Evolutionary conservation across 2,329 filamentous ascomycete genomes (phyloP).

Genomic region (Didymella glomerata): DNA sequence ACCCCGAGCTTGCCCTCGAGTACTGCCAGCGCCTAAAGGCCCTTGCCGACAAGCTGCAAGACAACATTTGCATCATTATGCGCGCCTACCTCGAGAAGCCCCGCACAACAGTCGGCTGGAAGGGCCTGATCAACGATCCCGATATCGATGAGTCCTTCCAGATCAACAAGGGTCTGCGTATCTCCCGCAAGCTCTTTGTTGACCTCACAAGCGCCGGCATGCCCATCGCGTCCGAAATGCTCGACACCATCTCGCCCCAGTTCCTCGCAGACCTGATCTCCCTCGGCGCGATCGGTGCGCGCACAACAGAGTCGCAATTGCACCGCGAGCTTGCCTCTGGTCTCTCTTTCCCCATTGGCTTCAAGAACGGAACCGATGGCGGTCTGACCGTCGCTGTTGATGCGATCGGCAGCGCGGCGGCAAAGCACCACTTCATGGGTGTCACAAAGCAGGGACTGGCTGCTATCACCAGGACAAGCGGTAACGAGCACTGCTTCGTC

Average conservation of each 20-base stretch:
- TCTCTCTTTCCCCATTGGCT: constrained; percentile 95
- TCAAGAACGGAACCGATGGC: constrained; percentile 99
- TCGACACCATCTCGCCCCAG: constrained; percentile 98
- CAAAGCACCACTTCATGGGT: constrained; percentile 97
- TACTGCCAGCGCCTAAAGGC: constrained; percentile 83
- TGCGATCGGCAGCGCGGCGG: constrained; percentile 81
- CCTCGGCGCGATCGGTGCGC: constrained; percentile 91
- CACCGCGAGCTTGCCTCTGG: constrained; percentile 96
- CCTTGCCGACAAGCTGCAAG: constrained; percentile 79
- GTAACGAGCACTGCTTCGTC: constrained; percentile 97
- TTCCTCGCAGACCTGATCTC: constrained; percentile 97
- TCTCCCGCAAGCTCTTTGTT: constrained; percentile 91
- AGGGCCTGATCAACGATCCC: constrained; percentile 98
- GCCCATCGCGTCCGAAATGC: constrained; percentile 97
- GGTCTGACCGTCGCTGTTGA: constrained; percentile 91
- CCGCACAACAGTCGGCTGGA: constrained; percentile 97
- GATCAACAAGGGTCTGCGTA: constrained; percentile 97
- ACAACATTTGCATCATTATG: constrained; percentile 93
- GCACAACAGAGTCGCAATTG: constrained; percentile 95
- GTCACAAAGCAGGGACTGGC: constrained; percentile 97
- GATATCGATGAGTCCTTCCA: constrained; percentile 97
- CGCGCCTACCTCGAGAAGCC: constrained; percentile 99
- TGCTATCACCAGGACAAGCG: constrained; percentile 89
- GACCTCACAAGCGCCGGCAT: constrained; percentile 87
- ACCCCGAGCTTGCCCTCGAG: constrained; percentile 85